Base-by-base conservation (phyloP, 2,329 filamentous ascomycete species). In the Aureobasidium leucospermi region DNA sequence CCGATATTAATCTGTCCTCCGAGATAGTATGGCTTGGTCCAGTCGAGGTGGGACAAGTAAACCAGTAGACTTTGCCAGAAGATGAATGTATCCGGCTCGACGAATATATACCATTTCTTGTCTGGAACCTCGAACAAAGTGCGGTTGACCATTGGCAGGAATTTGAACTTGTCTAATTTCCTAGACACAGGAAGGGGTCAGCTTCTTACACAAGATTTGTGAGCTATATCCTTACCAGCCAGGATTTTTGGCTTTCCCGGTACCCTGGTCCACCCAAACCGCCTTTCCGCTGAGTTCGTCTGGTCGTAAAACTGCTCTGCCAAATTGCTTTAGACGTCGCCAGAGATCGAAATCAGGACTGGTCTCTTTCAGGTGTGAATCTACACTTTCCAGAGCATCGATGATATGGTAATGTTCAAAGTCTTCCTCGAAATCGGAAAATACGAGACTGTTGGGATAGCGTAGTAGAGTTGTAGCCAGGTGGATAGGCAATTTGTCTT, bases 61-160 rank as follows among this genome's bases (percentile, higher is more conserved):
- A 73, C 71, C 29, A 77, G 63, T 6, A 75, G 55, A 16, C 78
- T 80, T 34, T 75, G 70, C 74, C 81, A 80, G 8, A 80, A 71
- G 45, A 83, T 69, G 62, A 80, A 83, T 0, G 81, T 83, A 65
- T 85, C 82, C 0, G 79, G 77, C 64, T 84, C 81, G 46, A 82
- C 77, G 66, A 85, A 84, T 52, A 83, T 71, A 62, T 78, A 85
- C 82, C 82, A 85, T 59, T 78, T 79, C 48, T 78, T 78, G 19
- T 79, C 69, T 1, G 77, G 76, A 46, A 69, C 67, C 39, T 71
- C 66, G 5, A 57, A 31, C 23, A 63, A 46, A 2, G 67, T 68
- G 11, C 62, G 58, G 34, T 67, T 63, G 3, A 81, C 70, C 72
- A 80, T 81, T 23, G 80, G 78, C 32, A 83, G 65, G 61, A 82